Base-by-base conservation (phyloP, 345 rosid species). In the Pelargonium nanum region DNA sequence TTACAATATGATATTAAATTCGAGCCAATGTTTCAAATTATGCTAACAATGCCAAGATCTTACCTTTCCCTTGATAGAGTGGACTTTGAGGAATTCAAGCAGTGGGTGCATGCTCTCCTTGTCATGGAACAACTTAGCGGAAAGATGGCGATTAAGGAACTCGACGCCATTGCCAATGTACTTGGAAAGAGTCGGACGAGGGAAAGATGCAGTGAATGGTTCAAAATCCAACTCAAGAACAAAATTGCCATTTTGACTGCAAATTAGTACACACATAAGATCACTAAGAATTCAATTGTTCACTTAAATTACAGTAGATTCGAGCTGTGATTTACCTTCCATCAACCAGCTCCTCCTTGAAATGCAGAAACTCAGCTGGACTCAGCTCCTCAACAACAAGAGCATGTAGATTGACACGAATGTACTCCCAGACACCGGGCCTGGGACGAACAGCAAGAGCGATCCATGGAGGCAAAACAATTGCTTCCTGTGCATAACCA, bases 281-380 rank as follows among this genome's bases (percentile, higher is more conserved):
- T 15, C 53, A 19, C 56, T 20, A 20, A 6, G 1, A 12, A 19
- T 21, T 12, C 56, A 22, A 19, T 4, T 2, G 9, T 19, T 19
- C 13, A 21, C 6, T 12, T 5, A 30, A 30, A 30, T 30, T 1
- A 12, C 10, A 30, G 10, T 12, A 3, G 40, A 30, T 30, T 12
- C 10, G 48, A 40, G 2, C 0, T 40, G 10, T 40, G 55, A 44
- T 15, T 58, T 81, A 92, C 98, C 72, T 75, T 77, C 97, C 96
- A 77, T 89, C 83, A 26, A 93, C 99, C 62, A 93, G 97, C 54
- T 89, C 99, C 74, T 93, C 99, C 78, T 93, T 93, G 78, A 89
- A 87, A 54, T 75, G 92, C 34, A 93, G 97, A 58, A 78, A 93
- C 80, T 93, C 90, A 12, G 96, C 69, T 48, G 82, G 89, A 15